Evolutionary conservation across 495 filamentous ascomycete genomes (phyloP).

Genomic region (Xylona heveae): DNA sequence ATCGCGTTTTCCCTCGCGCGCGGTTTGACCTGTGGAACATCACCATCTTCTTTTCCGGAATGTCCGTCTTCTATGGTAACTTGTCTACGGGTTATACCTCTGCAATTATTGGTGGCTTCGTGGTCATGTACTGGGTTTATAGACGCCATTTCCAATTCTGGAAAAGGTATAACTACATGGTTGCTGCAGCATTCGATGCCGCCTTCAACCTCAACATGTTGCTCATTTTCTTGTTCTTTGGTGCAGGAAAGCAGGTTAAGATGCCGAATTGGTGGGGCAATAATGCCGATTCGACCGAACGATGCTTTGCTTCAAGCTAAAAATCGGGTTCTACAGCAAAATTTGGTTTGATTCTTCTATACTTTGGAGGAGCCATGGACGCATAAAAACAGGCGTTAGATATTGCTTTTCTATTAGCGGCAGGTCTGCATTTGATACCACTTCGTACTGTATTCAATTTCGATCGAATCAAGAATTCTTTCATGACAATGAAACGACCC

Average conservation of each 20-base stretch:
- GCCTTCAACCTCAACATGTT: constrained; percentile 35
- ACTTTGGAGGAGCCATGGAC: too few relatives aligned
- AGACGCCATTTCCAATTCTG: constrained; percentile 29
- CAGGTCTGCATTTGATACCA: too few relatives aligned
- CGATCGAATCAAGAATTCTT: too few relatives aligned
- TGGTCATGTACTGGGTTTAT: constrained; percentile 33
- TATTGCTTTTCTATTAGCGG: too few relatives aligned
- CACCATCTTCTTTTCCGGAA: constrained; percentile 28
- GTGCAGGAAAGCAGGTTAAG: constrained; percentile 24
- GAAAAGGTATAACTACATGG: constrained; percentile 32
- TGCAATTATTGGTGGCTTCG: constrained; percentile 30
- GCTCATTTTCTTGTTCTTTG: constrained; percentile 32
- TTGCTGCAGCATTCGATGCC: constrained; percentile 34
- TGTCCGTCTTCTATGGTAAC: constrained; percentile 24
- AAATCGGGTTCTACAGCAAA: too few relatives aligned
- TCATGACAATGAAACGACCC: too few relatives aligned
- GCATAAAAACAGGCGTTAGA: too few relatives aligned
- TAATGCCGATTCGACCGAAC: constrained; percentile 11
- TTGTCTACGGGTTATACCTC: constrained; percentile 31
- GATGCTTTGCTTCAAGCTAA: too few relatives aligned
- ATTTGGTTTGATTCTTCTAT: too few relatives aligned
- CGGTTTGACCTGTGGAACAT: constrained; percentile 34
- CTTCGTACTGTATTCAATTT: too few relatives aligned
- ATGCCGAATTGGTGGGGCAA: constrained; percentile 42
- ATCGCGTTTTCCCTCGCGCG: constrained; percentile 23